Evolutionary conservation across 2,329 filamentous ascomycete species (phyloP).

Genomic region (Nemania sp.): DNA sequence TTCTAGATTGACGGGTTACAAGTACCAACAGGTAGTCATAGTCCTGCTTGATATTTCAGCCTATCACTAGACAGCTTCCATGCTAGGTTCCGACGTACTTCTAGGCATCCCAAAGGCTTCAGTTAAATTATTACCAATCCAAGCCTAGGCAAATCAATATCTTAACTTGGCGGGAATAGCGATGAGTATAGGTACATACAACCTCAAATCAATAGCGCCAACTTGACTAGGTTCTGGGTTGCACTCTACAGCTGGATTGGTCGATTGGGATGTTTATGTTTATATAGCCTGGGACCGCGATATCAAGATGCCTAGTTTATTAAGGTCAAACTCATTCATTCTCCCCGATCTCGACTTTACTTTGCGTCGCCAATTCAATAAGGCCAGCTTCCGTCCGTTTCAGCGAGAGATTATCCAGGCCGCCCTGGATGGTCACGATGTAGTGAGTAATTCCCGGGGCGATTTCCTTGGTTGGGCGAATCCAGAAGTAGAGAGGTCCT

Average conservation of each 20-base stretch:
- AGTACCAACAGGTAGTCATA: too few species aligned
- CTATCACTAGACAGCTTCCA: neutral
- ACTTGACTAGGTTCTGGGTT: neutral
- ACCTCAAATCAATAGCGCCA: neutral
- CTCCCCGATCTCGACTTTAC: constrained; percentile 72
- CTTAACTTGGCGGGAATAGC: neutral
- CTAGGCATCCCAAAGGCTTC: constrained; percentile 21
- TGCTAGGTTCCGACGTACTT: neutral
- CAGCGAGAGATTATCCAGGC: constrained; percentile 90
- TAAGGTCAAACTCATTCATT: constrained; percentile 50
- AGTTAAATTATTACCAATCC: constrained; percentile 14
- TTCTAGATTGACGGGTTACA: too few species aligned
- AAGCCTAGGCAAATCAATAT: constrained; percentile 7
- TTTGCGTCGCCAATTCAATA: constrained; percentile 72
- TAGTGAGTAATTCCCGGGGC: constrained; percentile 53
- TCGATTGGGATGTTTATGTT: neutral
- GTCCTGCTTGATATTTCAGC: neutral
- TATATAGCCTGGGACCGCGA: neutral
- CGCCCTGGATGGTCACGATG: constrained; percentile 84
- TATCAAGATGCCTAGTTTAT: constrained; percentile 48
- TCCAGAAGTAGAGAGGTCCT: neutral
- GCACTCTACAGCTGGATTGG: too few species aligned
- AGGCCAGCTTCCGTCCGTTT: constrained; percentile 72
- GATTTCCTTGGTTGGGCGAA: neutral
- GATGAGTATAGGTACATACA: neutral